These are phyloP conservation scores for Brassica incana DNA, from an alignment of 345 rosid genomes.

Conservation along the genomic window DNA sequence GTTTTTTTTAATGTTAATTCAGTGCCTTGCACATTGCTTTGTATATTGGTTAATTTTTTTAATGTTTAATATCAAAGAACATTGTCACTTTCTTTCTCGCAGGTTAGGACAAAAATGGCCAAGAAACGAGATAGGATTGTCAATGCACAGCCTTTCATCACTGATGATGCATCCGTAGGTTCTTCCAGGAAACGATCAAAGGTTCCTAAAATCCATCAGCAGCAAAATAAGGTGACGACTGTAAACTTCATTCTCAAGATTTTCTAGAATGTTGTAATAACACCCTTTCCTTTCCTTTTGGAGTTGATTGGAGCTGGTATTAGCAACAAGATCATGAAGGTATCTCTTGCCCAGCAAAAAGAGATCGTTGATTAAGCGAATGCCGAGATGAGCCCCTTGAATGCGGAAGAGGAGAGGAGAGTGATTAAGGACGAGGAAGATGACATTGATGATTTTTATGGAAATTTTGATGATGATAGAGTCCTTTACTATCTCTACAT, in stretches of 20 bases:
- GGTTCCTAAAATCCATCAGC: conserved; percentile 64
- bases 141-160: conserved; percentile 65
- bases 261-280: background rate
- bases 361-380: conserved; percentile 69
- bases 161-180: conserved; percentile 45
- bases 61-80: no score
- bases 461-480: conserved; percentile 51
- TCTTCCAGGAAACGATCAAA: conserved; percentile 65
- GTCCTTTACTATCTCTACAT: background rate
- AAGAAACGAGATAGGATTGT: conserved; percentile 64
- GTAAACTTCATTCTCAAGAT: background rate
- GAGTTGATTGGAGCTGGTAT: conserved; percentile 69
- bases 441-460: conserved; percentile 61
- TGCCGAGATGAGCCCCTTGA: conserved; percentile 38
- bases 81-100: no score
- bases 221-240: conserved; percentile 46
- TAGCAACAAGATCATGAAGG: conserved; percentile 82
- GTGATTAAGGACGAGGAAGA: conserved; percentile 49
- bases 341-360: conserved; percentile 78
- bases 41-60: no score
- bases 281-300: background rate
- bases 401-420: conserved; percentile 44
- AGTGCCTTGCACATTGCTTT: no score
- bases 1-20: no score
- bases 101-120: conserved; percentile 15